Conservation (phyloP, 2,329 filamentous ascomycete species). For the Fusarium sarcochroum region DNA sequence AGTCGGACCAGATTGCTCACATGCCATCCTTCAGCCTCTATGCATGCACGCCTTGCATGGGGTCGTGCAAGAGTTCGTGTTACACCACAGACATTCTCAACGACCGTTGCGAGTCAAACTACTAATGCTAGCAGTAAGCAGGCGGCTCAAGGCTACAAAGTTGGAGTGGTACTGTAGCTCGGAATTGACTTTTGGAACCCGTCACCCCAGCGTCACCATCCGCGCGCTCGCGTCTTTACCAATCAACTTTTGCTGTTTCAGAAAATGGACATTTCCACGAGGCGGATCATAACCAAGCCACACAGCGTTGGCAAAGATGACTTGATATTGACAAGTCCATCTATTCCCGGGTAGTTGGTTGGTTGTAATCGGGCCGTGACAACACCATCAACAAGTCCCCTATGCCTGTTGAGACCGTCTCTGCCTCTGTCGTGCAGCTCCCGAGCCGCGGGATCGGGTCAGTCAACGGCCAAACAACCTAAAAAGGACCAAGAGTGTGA, state of each 20-base stretch:
- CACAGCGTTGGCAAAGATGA: background rate
- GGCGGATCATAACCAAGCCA: slow-evolving; percentile 23
- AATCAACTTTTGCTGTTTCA: slow-evolving; percentile 13
- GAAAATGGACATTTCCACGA: slow-evolving; percentile 4
- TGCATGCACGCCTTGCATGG: slow-evolving; percentile 18
- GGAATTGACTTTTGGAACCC: slow-evolving; percentile 28
- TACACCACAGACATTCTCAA: slow-evolving; percentile 19
- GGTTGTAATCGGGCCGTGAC: slow-evolving; percentile 32
- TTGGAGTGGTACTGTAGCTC: slow-evolving; percentile 6
- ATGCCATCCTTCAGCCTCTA: slow-evolving; percentile 35
- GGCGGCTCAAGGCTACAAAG: slow-evolving; percentile 5
- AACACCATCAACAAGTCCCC: slow-evolving; percentile 13
- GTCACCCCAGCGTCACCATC: slow-evolving; percentile 22
- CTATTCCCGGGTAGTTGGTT: slow-evolving; percentile 1
- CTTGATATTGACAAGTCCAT: slow-evolving; percentile 1
- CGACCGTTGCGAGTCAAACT: background rate
- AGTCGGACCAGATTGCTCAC: slow-evolving; percentile 30
- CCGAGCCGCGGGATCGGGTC: slow-evolving; percentile 40
- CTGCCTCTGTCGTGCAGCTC: slow-evolving; percentile 33
- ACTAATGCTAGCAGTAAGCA: background rate
- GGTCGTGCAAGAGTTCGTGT: slow-evolving; percentile 19
- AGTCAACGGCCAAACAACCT: slow-evolving; percentile 22
- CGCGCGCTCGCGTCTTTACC: slow-evolving; percentile 11
- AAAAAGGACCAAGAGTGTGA: slow-evolving; percentile 17
- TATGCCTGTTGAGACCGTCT: slow-evolving; percentile 15